Evolutionary conservation across 2,329 filamentous ascomycete genomes (phyloP).

Genomic region (Magnaporthiopsis rhizophila): DNA sequence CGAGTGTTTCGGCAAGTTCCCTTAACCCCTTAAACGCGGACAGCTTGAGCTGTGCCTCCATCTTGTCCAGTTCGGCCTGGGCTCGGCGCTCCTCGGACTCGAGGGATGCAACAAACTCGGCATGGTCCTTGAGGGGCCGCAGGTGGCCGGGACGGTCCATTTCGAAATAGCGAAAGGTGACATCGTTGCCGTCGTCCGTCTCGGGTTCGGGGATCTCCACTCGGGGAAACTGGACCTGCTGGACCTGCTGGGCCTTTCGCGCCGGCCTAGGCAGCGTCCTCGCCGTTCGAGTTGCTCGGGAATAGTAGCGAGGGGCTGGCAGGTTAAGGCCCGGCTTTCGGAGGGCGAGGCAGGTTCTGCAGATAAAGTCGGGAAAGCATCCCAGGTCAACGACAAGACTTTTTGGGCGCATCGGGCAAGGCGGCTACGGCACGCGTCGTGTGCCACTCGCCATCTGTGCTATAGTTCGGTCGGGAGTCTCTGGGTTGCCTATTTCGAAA

Average conservation of each 20-base stretch:
- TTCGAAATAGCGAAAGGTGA: slow-evolving; percentile 39
- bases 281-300: background rate
- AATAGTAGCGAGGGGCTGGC: background rate
- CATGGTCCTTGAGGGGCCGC: slow-evolving; percentile 28
- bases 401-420: background rate
- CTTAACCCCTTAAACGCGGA: slow-evolving; percentile 14
- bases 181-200: slow-evolving; percentile 12
- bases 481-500: background rate
- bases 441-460: background rate
- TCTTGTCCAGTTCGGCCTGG: slow-evolving; percentile 26
- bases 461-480: background rate
- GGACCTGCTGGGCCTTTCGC: background rate
- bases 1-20: slow-evolving; percentile 17
- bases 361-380: slow-evolving; percentile 13
- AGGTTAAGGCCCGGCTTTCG: slow-evolving; percentile 4
- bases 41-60: slow-evolving; percentile 28
- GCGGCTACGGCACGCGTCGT: slow-evolving; percentile 11
- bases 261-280: background rate
- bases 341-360: slow-evolving; percentile 16
- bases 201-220: slow-evolving; percentile 1
- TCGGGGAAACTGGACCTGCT: background rate
- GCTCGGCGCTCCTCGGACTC: slow-evolving; percentile 27
- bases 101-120: slow-evolving; percentile 34
- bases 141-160: slow-evolving; percentile 31
- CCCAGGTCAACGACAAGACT: slow-evolving; percentile 11